Conservation (phyloP, 2,329 filamentous ascomycete species). For the Alternaria triticimaculans region DNA sequence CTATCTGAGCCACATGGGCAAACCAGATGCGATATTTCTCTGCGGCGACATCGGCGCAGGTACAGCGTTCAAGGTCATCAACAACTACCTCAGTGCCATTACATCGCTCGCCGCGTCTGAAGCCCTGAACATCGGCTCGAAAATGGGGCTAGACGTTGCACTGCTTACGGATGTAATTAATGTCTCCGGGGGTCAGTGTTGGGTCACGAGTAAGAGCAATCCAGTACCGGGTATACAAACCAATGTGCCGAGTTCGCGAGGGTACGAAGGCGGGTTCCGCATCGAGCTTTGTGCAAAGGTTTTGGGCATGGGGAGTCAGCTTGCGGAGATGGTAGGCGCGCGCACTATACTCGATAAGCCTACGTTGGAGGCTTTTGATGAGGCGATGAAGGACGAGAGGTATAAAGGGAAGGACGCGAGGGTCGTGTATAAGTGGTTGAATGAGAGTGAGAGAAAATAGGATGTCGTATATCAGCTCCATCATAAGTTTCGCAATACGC, state of each 20-base stretch:
- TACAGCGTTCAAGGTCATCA: constrained; percentile 88
- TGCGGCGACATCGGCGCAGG: constrained; percentile 84
- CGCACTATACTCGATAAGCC: constrained; percentile 41
- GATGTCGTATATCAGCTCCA: too few species aligned
- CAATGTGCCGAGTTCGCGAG: constrained; percentile 48
- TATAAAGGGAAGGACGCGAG: constrained; percentile 43
- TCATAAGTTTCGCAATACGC: too few species aligned
- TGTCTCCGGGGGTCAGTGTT: constrained; percentile 86
- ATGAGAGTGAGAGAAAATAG: constrained; percentile 28
- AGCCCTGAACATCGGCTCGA: constrained; percentile 67
- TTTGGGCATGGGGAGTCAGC: constrained; percentile 42
- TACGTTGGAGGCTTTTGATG: constrained; percentile 38
- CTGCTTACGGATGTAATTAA: constrained; percentile 86
- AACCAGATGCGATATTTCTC: constrained; percentile 72
- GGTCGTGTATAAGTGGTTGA: constrained; percentile 44
- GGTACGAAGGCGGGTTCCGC: constrained; percentile 49
- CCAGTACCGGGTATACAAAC: constrained; percentile 68
- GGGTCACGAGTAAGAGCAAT: constrained; percentile 93
- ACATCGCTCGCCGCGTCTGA: constrained; percentile 78
- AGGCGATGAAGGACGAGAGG: constrained; percentile 36
- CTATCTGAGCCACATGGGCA: constrained; percentile 80
- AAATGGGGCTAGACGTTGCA: constrained; percentile 65
- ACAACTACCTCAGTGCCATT: constrained; percentile 93
- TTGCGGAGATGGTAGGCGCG: constrained; percentile 45
- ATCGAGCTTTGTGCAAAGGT: constrained; percentile 46